These are phyloP conservation scores for Yarrowia sp. DNA, from an alignment of 805 yeast genomes.

Conservation along the genomic window DNA sequence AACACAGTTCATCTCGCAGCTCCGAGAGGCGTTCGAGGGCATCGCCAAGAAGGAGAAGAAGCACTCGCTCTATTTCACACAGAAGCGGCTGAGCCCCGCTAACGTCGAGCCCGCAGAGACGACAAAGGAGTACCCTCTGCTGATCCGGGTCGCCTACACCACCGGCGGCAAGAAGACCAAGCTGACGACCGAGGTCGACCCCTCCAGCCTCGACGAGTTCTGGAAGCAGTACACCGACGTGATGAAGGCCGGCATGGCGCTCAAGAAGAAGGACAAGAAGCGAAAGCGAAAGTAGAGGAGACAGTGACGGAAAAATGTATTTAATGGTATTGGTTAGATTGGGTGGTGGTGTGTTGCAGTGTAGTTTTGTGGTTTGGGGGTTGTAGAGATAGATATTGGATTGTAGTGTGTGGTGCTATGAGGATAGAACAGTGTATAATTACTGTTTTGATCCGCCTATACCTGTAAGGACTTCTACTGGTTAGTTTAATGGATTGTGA, in stretches of 20 bases:
- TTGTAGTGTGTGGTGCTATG: too few species aligned
- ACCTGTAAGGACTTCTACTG: too few species aligned
- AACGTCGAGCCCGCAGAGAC: slow-evolving; percentile 2
- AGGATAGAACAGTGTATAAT: too few species aligned
- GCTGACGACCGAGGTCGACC: slow-evolving; percentile 21
- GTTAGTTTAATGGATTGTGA: too few species aligned
- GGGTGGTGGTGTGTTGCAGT: too few species aligned
- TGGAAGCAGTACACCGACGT: slow-evolving; percentile 25
- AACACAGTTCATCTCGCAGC: slow-evolving; percentile 20
- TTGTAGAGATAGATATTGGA: too few species aligned
- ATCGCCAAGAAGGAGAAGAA: slow-evolving; percentile 18
- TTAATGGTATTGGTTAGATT: neutral
- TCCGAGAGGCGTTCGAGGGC: neutral
- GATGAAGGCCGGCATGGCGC: slow-evolving; percentile 8
- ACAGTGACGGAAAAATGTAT: neutral
- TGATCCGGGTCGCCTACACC: slow-evolving; percentile 16
- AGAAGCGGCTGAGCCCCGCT: slow-evolving; percentile 12
- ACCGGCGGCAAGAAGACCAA: slow-evolving; percentile 25
- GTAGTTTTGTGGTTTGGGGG: too few species aligned
- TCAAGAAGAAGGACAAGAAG: slow-evolving; percentile 26
- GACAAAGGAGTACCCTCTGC: slow-evolving; percentile 9
- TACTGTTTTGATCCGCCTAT: too few species aligned
- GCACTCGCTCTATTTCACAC: slow-evolving; percentile 18
- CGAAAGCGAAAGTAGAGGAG: slow-evolving; percentile 12
- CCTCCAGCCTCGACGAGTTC: slow-evolving; percentile 2